Evolutionary conservation across 192 early-diverging fungal genomes (phyloP).

Genomic region (Coemansia sp.): DNA sequence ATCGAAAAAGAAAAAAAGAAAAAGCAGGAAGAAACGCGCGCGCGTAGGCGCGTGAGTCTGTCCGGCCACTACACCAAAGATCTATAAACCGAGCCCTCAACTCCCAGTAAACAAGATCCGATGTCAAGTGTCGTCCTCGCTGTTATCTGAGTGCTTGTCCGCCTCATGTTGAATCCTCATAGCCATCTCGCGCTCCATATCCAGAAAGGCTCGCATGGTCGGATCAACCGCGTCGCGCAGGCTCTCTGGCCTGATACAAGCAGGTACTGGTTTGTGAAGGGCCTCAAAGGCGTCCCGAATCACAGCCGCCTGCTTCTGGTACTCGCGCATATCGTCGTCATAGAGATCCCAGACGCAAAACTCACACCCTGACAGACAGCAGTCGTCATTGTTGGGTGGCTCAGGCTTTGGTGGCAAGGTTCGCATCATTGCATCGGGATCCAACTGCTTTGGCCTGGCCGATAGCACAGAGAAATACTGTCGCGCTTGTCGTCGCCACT

Average conservation of each 20-base stretch:
- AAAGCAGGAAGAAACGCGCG: not conserved
- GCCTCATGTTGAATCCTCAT: conserved; percentile 38
- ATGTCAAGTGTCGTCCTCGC: not conserved
- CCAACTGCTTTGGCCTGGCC: conserved; percentile 6
- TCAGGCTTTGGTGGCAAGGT: conserved; percentile 50
- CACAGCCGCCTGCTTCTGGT: conserved; percentile 35
- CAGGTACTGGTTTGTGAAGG: conserved; percentile 31
- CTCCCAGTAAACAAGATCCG: not conserved
- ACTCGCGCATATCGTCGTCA: conserved; percentile 53
- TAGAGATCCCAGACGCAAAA: conserved; percentile 56
- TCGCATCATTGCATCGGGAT: conserved; percentile 31
- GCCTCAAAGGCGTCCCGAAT: conserved; percentile 30
- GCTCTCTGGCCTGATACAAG: conserved; percentile 30
- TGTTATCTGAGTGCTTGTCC: conserved; percentile 14
- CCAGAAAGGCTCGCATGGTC: conserved; percentile 51
- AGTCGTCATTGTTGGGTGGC: conserved; percentile 42
- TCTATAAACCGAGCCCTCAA: not conserved
- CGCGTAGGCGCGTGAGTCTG: not conserved
- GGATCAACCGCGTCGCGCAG: conserved; percentile 43
- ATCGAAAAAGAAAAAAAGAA: not conserved
- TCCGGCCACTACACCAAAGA: not conserved
- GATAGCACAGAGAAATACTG: conserved; percentile 4
- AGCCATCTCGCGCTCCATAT: conserved; percentile 49
- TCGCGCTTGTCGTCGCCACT: conserved; percentile 2
- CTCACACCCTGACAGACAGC: conserved; percentile 51